phyloP scores from a whole-genome alignment of 768 basidiomycete species.

The Holtermanniella nyarrowii region DNA sequence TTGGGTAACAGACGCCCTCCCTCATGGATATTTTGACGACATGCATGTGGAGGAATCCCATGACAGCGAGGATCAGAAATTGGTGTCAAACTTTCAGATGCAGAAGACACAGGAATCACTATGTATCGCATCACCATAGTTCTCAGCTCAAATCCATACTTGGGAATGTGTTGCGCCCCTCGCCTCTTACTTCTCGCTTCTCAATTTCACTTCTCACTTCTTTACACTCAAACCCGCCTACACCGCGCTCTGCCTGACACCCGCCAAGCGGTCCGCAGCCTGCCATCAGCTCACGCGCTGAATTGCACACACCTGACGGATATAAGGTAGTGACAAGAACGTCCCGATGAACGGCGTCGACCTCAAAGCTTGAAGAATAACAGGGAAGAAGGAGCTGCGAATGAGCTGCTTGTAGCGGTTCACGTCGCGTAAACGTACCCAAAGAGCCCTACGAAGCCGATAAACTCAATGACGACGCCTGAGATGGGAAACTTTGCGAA shows the following conservation, averaged over 20 bases:
- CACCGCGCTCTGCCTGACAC: conserved; percentile 53
- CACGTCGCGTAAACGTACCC: conserved; percentile 51
- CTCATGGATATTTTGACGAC: too few species aligned
- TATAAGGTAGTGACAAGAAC: conserved; percentile 72
- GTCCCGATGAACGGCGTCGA: conserved; percentile 89
- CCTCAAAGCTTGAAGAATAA: conserved; percentile 89
- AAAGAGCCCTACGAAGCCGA: conserved; percentile 95
- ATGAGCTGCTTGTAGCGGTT: conserved; percentile 2
- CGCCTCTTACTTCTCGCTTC: too few species aligned
- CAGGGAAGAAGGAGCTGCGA: conserved; percentile 93
- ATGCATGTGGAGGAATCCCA: too few species aligned
- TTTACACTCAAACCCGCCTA: conserved; percentile 4
- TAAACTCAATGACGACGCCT: conserved; percentile 85
- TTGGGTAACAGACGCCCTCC: too few species aligned
- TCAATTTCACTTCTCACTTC: too few species aligned
- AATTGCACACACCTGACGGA: conserved; percentile 54
- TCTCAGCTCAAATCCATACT: too few species aligned
- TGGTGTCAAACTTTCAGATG: too few species aligned
- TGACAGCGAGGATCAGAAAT: too few species aligned
- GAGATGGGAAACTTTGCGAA: conserved; percentile 92
- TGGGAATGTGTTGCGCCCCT: too few species aligned
- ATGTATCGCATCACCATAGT: too few species aligned
- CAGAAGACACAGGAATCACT: too few species aligned
- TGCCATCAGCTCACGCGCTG: conserved; percentile 30
- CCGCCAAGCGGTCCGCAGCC: conserved; percentile 69